These are phyloP conservation scores for Volvox reticuliferus DNA, from an alignment of 139 green algal species.

Conservation along the genomic window DNA sequence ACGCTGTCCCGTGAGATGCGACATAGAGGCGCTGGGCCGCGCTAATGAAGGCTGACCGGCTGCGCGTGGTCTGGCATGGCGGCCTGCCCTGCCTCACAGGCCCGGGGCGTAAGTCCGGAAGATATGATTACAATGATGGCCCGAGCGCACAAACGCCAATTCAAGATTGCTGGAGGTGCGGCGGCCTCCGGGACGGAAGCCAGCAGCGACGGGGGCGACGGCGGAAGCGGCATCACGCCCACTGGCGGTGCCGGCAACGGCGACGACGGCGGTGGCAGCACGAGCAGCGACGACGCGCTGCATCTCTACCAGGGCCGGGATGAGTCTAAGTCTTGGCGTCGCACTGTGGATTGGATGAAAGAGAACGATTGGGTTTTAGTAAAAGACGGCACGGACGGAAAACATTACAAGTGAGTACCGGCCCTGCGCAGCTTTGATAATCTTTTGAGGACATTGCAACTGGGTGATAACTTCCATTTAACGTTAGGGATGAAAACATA, in stretches of 20 bases:
- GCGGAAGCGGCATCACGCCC: not conserved
- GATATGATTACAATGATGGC: constrained; percentile 42
- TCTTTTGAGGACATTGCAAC: too few species aligned
- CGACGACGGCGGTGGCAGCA: not conserved
- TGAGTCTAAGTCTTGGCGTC: not conserved
- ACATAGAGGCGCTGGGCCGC: too few species aligned
- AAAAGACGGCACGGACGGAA: constrained; percentile 18
- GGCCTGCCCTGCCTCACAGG: not conserved
- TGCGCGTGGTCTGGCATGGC: too few species aligned
- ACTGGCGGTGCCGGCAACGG: not conserved
- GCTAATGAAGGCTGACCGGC: too few species aligned
- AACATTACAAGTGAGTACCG: constrained; percentile 33
- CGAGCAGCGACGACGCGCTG: not conserved
- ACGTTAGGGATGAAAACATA: too few species aligned
- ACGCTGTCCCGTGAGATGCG: too few species aligned
- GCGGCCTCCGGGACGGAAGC: not conserved
- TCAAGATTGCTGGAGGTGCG: too few species aligned
- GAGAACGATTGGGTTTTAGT: constrained; percentile 30
- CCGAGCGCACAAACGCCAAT: constrained; percentile 12
- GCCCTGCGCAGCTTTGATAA: too few species aligned
- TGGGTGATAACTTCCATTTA: too few species aligned
- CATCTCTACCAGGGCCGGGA: not conserved
- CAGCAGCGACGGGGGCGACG: not conserved
- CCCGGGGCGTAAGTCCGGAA: constrained; percentile 12
- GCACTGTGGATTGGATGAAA: constrained; percentile 15